These are phyloP conservation scores for Cytospora piceae DNA, from an alignment of 2,329 filamentous ascomycete genomes.

Conservation along the genomic window DNA sequence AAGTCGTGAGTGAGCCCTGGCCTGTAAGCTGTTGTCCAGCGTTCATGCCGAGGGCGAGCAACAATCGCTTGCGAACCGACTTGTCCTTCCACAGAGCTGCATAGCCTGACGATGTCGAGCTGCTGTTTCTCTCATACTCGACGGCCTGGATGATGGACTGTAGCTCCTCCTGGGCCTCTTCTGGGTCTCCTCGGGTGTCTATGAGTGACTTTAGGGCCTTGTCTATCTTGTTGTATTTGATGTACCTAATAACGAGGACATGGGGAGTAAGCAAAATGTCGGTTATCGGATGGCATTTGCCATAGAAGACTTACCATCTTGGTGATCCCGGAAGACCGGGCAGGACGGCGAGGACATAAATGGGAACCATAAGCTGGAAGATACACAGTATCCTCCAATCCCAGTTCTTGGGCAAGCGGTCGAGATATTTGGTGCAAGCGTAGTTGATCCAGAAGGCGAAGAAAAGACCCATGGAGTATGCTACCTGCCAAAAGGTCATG, in stretches of 20 bases:
- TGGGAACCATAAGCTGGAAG: slow-evolving; percentile 70
- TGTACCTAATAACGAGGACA: slow-evolving; percentile 33
- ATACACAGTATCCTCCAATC: slow-evolving; percentile 75
- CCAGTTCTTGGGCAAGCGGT: slow-evolving; percentile 57
- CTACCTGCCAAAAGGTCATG: slow-evolving; percentile 71
- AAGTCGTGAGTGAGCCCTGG: slow-evolving; percentile 74
- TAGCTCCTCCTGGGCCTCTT: slow-evolving; percentile 70
- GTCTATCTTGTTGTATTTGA: slow-evolving; percentile 62
- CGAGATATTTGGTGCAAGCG: slow-evolving; percentile 58
- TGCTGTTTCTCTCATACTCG: slow-evolving; percentile 72
- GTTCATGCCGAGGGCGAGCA: slow-evolving; percentile 68
- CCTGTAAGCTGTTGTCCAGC: slow-evolving; percentile 73
- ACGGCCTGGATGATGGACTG: slow-evolving; percentile 68
- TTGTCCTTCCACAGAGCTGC: slow-evolving; percentile 70
- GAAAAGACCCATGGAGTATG: slow-evolving; percentile 46
- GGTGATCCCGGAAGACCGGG: slow-evolving; percentile 71
- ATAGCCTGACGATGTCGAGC: slow-evolving; percentile 63
- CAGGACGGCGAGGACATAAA: slow-evolving; percentile 63
- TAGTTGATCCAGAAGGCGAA: slow-evolving; percentile 67
- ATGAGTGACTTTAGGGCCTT: slow-evolving; percentile 59
- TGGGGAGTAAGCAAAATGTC: background rate
- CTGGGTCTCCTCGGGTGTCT: slow-evolving; percentile 63
- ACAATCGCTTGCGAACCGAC: slow-evolving; percentile 68
- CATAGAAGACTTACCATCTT: slow-evolving; percentile 60
- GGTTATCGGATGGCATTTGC: background rate